Evolutionary conservation across 805 yeast genomes (phyloP).

Genomic region (Wickerhamomyces silvicola): DNA sequence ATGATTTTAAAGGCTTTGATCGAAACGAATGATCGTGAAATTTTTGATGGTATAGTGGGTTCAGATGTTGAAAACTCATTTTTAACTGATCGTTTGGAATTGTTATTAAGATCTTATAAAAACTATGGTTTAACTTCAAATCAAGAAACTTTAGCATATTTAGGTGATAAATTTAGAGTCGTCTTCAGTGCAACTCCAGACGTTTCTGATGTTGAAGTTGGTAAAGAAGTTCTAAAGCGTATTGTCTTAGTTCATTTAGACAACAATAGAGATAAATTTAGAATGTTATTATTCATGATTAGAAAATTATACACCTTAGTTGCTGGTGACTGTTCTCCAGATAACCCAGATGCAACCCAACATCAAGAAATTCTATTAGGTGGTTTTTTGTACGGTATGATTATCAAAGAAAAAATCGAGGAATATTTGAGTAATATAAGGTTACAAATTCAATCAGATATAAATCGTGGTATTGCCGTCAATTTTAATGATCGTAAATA

Average conservation of each 20-base stretch:
- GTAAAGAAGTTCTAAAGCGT: slow-evolving; percentile 72
- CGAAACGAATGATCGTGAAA: slow-evolving; percentile 90
- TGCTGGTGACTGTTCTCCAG: slow-evolving; percentile 95
- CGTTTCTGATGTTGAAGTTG: slow-evolving; percentile 84
- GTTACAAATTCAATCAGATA: slow-evolving; percentile 70
- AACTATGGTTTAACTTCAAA: slow-evolving; percentile 70
- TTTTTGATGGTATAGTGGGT: slow-evolving; percentile 94
- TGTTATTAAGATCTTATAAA: slow-evolving; percentile 83
- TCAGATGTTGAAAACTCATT: slow-evolving; percentile 81
- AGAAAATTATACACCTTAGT: slow-evolving; percentile 91
- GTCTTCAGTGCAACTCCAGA: slow-evolving; percentile 88
- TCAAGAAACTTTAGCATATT: slow-evolving; percentile 84
- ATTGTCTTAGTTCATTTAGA: slow-evolving; percentile 87
- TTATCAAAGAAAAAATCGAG: slow-evolving; percentile 91
- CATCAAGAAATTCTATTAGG: slow-evolving; percentile 96
- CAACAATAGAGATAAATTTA: slow-evolving; percentile 71
- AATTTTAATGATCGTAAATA: slow-evolving; percentile 81
- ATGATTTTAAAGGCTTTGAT: slow-evolving; percentile 87
- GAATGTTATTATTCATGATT: slow-evolving; percentile 87
- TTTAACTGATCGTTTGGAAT: slow-evolving; percentile 95
- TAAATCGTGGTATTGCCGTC: slow-evolving; percentile 72
- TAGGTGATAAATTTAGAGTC: slow-evolving; percentile 94
- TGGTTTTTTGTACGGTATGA: slow-evolving; percentile 95
- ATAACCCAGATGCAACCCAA: slow-evolving; percentile 98
- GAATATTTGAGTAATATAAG: slow-evolving; percentile 76